phyloP scores from a whole-genome alignment of 306 rosid genomes.

The Hylodesmum podocarpum region DNA sequence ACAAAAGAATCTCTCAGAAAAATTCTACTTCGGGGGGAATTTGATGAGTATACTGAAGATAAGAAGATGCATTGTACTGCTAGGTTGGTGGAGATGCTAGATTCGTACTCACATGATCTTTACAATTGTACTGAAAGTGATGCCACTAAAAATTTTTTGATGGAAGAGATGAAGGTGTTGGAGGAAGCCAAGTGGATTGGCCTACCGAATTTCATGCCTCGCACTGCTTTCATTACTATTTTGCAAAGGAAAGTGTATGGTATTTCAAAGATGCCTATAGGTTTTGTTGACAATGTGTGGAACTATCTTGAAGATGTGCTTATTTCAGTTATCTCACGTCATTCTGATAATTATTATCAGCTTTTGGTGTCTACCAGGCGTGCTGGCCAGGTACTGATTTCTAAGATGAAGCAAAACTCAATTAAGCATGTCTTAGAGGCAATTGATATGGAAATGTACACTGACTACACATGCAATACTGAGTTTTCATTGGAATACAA shows the following conservation, averaged over 20 bases:
- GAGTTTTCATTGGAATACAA: conserved; percentile 42
- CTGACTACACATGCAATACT: conserved; percentile 49
- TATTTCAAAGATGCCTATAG: conserved; percentile 24
- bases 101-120: neutral
- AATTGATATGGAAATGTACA: conserved; percentile 52
- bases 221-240: conserved; percentile 33
- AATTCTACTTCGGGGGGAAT: conserved; percentile 41
- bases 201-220: conserved; percentile 53
- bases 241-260: conserved; percentile 40
- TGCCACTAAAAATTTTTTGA: neutral
- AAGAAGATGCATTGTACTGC: conserved; percentile 48
- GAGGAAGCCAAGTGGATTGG: conserved; percentile 54
- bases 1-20: conserved; percentile 45
- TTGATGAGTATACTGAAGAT: conserved; percentile 35
- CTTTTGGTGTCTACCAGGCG: conserved; percentile 26
- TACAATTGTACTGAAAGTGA: conserved; percentile 20
- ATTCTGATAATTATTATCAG: conserved; percentile 43
- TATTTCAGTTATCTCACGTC: conserved; percentile 4
- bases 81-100: conserved; percentile 33
- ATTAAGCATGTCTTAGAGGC: conserved; percentile 33
- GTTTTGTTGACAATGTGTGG: conserved; percentile 43
- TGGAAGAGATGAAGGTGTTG: conserved; percentile 35
- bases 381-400: conserved; percentile 28
- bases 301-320: conserved; percentile 39
- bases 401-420: conserved; percentile 32